Conservation (phyloP, 257 asterid species). For the Linderniella brevidens region DNA sequence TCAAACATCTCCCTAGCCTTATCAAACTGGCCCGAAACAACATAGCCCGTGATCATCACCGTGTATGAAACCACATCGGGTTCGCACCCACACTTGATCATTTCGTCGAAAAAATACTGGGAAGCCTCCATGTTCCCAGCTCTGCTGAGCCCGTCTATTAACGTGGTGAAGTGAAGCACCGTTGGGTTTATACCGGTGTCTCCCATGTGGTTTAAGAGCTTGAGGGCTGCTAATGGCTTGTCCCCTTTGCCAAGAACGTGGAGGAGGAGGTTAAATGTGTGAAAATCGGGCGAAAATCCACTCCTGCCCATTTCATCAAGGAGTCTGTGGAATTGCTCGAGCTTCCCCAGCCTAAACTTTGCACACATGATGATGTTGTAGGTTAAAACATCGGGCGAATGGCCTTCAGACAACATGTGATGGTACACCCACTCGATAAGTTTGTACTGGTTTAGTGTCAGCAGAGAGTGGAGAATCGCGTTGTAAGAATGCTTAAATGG, state of each 20-base stretch:
- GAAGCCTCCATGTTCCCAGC: slow-evolving; percentile 86
- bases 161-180: slow-evolving; percentile 76
- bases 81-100: slow-evolving; percentile 43
- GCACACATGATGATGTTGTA: slow-evolving; percentile 81
- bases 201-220: slow-evolving; percentile 86
- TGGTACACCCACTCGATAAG: slow-evolving; percentile 89
- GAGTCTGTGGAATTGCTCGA: slow-evolving; percentile 59
- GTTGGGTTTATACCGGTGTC: slow-evolving; percentile 53
- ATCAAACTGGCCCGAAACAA: slow-evolving; percentile 55
- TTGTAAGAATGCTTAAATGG: slow-evolving; percentile 69
- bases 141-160: slow-evolving; percentile 87
- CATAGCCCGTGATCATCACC: slow-evolving; percentile 77
- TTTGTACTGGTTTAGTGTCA: slow-evolving; percentile 44
- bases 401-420: slow-evolving; percentile 65
- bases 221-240: slow-evolving; percentile 71
- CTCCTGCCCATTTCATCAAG: slow-evolving; percentile 69
- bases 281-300: slow-evolving; percentile 78
- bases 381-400: slow-evolving; percentile 72
- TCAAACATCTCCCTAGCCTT: slow-evolving; percentile 46
- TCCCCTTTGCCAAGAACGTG: slow-evolving; percentile 75
- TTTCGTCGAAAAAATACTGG: slow-evolving; percentile 59
- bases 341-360: slow-evolving; percentile 68
- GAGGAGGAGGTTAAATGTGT: slow-evolving; percentile 76
- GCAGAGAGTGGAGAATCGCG: slow-evolving; percentile 67
- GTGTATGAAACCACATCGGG: slow-evolving; percentile 92